Conservation (phyloP, 306 rosid genomes). For the Medicago ruthenica region DNA sequence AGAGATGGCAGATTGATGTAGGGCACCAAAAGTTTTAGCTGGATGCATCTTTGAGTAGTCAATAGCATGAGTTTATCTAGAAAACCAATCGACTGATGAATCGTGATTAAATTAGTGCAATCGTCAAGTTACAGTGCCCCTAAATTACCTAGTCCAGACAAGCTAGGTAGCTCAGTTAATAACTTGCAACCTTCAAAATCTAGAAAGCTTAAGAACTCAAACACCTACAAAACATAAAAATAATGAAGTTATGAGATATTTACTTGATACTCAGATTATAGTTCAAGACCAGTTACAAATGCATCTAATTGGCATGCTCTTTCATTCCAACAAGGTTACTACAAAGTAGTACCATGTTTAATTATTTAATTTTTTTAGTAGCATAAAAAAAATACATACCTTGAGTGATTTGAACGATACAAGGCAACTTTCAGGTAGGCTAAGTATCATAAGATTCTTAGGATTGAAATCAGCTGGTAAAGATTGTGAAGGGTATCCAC, state of each 20-base stretch:
- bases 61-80: constrained; percentile 8
- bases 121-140: neutral
- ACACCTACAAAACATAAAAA: neutral
- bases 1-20: constrained; percentile 28
- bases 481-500: constrained; percentile 26
- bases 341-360: too few relatives aligned
- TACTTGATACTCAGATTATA: neutral
- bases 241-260: neutral
- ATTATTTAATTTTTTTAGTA: too few relatives aligned
- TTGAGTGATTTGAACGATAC: neutral
- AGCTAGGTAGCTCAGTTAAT: neutral
- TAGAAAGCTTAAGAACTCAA: neutral
- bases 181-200: constrained; percentile 14
- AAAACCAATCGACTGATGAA: constrained; percentile 27
- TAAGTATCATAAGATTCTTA: neutral
- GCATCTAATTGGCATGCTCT: too few relatives aligned
- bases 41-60: constrained; percentile 26
- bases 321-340: too few relatives aligned
- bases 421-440: constrained; percentile 14
- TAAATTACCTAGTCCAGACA: neutral
- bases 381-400: neutral
- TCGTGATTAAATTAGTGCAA: constrained; percentile 7
- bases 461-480: constrained; percentile 27
- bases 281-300: too few relatives aligned
- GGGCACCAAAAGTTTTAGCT: neutral